Base-by-base conservation (phyloP, 1,284 basidiomycete species). In the Meira nashicola region DNA sequence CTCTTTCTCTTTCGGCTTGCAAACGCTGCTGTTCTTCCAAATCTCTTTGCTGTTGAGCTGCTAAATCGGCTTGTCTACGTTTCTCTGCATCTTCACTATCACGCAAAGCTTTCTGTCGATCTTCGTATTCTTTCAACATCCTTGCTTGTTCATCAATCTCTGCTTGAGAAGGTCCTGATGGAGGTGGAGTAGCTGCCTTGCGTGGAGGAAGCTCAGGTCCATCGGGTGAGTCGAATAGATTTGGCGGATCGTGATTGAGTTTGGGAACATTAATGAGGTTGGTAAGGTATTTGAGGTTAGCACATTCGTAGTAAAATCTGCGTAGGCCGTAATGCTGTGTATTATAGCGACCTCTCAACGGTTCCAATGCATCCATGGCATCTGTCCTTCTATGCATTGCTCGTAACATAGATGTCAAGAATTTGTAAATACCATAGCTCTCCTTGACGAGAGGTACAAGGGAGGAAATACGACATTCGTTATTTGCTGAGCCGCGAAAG, bases 121-220 rank as follows among this genome's bases (percentile, higher is more conserved):
- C 89, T 79, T 98, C 95, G 76, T 97, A 98, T 78, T 97, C 86
- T 76, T 94, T 93, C 60, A 99, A 85, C 84, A 98, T 87, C 19
- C 90, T 88, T 8, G 89, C 89, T 81, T 99, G 95, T 78, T 97
- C 92, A 59, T 86, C 87, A 60, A 97, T 86, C 73, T 90, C 89
- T 2, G 85, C 57, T 62, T 78, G 76, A 2, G 76, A 69, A 0
- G 73, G 73, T 44, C 70, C 68, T 0, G 65, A 50, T 8, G 67
- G 65, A 17, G 76, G 71, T 15, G 70, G 64, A 1, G 68, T 62
- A 6, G 43, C 28, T 39, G 17, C 12, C 55, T 66, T 62, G 7
- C 74, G 68, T 14, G 74, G 57, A 40, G 72, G 72, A 12, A 71
- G 68, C 43, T 59, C 57, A 1, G 68, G 71, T 10, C 66, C 73